These are phyloP conservation scores for Cyclotella atomus DNA, from an alignment of 108 stramenopile genomes.

Conservation along the genomic window DNA sequence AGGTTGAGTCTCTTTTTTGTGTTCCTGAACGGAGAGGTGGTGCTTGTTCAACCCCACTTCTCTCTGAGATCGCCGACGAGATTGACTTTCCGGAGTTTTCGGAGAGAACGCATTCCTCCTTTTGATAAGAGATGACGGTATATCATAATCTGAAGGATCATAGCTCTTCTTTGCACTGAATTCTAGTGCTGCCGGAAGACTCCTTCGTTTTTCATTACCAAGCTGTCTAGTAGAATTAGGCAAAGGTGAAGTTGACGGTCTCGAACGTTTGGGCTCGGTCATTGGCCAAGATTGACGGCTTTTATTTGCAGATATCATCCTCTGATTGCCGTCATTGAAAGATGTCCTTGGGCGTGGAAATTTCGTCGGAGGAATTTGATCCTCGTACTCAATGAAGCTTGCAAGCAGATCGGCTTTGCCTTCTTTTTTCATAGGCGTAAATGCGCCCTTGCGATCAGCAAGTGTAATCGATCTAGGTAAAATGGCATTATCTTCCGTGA, in stretches of 20 bases:
- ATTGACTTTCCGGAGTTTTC: slow-evolving; percentile 16
- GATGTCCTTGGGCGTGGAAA: background rate
- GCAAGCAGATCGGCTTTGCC: slow-evolving; percentile 17
- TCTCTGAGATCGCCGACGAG: background rate
- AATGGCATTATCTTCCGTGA: background rate
- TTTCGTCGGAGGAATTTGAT: slow-evolving; percentile 12
- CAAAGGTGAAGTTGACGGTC: slow-evolving; percentile 4
- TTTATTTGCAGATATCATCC: background rate
- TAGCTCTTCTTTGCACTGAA: background rate
- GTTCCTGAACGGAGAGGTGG: background rate
- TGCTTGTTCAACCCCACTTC: background rate
- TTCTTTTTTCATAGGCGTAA: background rate
- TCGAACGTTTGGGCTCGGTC: background rate
- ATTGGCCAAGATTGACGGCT: background rate
- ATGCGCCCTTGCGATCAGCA: background rate
- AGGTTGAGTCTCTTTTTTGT: background rate
- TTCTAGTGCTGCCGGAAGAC: background rate
- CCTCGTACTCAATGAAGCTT: slow-evolving; percentile 21
- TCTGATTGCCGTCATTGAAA: background rate
- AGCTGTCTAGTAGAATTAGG: background rate
- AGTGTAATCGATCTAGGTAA: background rate
- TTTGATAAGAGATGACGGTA: background rate
- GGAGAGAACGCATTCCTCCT: background rate
- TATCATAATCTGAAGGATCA: background rate
- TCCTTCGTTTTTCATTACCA: slow-evolving; percentile 1